These are phyloP conservation scores for Apium graveolens DNA, from an alignment of 129 eudicot genomes.

Conservation along the genomic window DNA sequence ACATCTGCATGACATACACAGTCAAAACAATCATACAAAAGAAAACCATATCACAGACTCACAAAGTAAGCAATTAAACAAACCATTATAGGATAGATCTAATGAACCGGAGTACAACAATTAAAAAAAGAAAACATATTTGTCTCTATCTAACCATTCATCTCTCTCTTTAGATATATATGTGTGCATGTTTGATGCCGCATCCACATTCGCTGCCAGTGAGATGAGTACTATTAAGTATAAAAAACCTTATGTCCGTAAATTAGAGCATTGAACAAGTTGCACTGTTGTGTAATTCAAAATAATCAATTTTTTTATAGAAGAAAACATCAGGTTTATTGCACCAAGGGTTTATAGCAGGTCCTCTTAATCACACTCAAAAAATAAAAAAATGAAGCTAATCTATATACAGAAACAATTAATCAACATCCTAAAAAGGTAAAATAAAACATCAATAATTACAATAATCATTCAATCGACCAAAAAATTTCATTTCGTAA, in stretches of 20 bases:
- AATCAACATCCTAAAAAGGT: background rate
- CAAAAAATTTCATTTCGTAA: background rate
- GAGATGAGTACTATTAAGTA: background rate
- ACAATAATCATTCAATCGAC: background rate
- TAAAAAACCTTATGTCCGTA: background rate
- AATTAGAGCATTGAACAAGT: background rate
- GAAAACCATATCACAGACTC: background rate
- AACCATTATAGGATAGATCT: background rate
- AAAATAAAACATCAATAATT: background rate
- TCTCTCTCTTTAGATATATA: background rate
- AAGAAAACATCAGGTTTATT: background rate
- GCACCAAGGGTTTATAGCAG: background rate
- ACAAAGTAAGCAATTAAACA: constrained; percentile 1
- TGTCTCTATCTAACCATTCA: background rate
- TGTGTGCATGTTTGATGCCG: background rate
- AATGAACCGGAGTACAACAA: background rate
- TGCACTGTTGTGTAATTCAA: background rate
- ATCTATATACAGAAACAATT: background rate
- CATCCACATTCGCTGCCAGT: background rate
- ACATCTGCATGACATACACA: constrained; percentile 7
- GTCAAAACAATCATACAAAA: constrained; percentile 4
- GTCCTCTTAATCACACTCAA: background rate
- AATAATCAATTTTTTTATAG: background rate
- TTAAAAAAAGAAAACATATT: background rate
- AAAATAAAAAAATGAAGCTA: background rate